Evolutionary conservation across 495 filamentous ascomycete genomes (phyloP).

Genomic region (Neurospora cerealis): DNA sequence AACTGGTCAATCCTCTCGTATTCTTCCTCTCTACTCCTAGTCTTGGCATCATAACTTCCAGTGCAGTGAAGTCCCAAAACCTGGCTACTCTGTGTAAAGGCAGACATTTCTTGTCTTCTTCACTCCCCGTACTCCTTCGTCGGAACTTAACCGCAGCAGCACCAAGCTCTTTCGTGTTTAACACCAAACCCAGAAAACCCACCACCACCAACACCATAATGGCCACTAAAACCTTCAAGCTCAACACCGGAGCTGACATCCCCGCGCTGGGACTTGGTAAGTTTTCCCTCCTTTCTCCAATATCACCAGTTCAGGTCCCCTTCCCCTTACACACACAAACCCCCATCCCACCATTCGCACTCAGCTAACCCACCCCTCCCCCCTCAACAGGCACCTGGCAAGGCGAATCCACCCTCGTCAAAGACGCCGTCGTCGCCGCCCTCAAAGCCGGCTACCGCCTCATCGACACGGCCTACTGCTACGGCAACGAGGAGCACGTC

Average conservation of each 20-base stretch:
- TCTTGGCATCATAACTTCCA: background rate
- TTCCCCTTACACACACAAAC: background rate
- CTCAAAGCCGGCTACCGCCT: constrained; percentile 57
- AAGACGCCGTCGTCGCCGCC: constrained; percentile 42
- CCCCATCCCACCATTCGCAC: background rate
- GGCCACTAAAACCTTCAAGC: constrained; percentile 47
- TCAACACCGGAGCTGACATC: constrained; percentile 69
- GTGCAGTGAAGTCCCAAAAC: background rate
- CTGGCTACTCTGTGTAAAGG: background rate
- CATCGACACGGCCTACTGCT: constrained; percentile 50
- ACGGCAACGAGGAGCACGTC: constrained; percentile 49
- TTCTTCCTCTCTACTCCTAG: background rate
- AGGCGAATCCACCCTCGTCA: constrained; percentile 51
- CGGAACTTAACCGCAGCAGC: background rate
- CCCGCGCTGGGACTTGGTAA: constrained; percentile 66
- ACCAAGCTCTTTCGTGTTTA: background rate
- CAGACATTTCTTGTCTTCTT: background rate
- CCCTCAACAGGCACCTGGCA: constrained; percentile 58
- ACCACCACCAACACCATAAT: constrained; percentile 19
- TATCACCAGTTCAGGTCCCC: background rate
- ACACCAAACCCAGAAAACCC: background rate
- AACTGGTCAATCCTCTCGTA: background rate
- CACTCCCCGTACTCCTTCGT: background rate
- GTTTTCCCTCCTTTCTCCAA: no score
- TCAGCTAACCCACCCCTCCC: no score